Evolutionary conservation across 2,329 filamentous ascomycete species (phyloP).

Genomic region (Trichocomaceae sp.): DNA sequence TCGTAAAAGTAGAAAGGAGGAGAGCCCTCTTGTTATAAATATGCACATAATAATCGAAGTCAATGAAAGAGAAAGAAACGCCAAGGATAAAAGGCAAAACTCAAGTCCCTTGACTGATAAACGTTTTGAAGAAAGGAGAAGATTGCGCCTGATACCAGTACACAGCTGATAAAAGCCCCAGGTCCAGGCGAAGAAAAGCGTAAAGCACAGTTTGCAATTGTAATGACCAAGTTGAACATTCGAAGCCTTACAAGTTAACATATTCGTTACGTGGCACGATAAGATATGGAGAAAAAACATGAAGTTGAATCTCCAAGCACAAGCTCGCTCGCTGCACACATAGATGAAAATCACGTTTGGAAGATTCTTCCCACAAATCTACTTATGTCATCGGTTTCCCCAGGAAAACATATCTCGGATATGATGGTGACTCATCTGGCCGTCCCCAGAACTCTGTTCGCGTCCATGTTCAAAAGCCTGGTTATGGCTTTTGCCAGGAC

Average conservation of each 20-base stretch:
- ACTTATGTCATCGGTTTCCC: background rate
- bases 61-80: background rate
- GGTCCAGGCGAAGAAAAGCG: background rate
- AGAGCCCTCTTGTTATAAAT: background rate
- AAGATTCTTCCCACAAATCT: background rate
- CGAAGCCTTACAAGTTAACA: background rate
- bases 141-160: background rate
- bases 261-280: background rate
- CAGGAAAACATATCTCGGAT: constrained; percentile 4
- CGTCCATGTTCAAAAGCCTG: background rate
- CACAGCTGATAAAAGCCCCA: constrained; percentile 2
- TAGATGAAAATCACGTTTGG: background rate
- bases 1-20: background rate
- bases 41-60: constrained; percentile 8
- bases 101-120: background rate
- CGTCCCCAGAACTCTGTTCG: background rate
- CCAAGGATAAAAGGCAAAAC: background rate
- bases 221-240: background rate
- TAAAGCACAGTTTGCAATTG: constrained; percentile 1
- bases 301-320: background rate
- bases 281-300: background rate
- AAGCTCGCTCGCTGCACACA: background rate
- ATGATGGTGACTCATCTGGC: constrained; percentile 2
- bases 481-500: background rate
- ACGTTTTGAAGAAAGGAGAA: background rate